phyloP scores from a whole-genome alignment of 345 rosid genomes.

The Hibiscus tridactylites region DNA sequence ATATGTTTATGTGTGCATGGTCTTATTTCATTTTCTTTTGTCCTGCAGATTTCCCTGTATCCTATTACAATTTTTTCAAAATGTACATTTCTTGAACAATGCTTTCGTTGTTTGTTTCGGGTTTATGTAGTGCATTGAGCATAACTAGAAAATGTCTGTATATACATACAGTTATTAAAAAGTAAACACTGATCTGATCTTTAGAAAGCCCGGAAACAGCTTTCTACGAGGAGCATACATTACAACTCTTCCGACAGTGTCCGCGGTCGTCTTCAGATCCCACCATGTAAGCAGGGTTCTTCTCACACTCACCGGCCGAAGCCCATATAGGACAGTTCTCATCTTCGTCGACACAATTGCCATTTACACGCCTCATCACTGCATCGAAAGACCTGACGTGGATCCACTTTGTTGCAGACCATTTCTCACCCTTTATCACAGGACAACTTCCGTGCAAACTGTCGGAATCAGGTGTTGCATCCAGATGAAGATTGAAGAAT shows the following conservation, averaged over 20 bases:
- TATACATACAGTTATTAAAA: constrained; percentile 9
- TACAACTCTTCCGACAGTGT: constrained; percentile 78
- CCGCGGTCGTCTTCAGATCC: constrained; percentile 42
- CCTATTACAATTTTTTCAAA: no score
- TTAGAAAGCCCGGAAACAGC: background rate
- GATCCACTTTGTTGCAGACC: constrained; percentile 15
- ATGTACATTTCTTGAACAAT: background rate
- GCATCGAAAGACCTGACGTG: constrained; percentile 62
- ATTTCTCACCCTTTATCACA: background rate
- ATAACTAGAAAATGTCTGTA: background rate
- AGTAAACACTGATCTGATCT: background rate
- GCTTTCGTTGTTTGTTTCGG: background rate
- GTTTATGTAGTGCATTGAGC: background rate
- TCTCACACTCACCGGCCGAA: constrained; percentile 55
- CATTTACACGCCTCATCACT: background rate
- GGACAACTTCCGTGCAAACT: background rate
- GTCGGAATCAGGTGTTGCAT: background rate
- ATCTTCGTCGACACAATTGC: constrained; percentile 47
- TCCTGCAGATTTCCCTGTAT: no score
- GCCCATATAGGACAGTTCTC: constrained; percentile 57
- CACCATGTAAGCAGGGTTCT: constrained; percentile 68
- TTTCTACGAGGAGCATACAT: constrained; percentile 44
- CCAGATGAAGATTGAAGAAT: background rate
- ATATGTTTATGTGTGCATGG: no score
- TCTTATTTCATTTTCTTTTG: no score